Evolutionary conservation across 495 filamentous ascomycete genomes (phyloP).

Genomic region (Talaromyces proteolyticus): DNA sequence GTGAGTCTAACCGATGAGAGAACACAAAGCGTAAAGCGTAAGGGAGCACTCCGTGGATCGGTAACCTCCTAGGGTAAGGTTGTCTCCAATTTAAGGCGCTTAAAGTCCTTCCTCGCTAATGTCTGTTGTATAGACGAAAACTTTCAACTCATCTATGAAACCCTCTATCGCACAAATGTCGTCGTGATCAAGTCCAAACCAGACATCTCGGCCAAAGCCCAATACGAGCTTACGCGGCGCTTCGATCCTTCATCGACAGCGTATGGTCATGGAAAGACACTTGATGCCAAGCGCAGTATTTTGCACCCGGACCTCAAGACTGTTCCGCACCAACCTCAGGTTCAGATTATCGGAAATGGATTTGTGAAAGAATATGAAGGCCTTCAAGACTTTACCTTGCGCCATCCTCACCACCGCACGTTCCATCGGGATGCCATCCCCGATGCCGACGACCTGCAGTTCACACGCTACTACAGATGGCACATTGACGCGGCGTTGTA

Average conservation of each 20-base stretch:
- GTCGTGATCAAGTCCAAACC: slow-evolving; percentile 64
- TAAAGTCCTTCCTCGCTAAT: slow-evolving; percentile 4
- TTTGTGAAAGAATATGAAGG: slow-evolving; percentile 60
- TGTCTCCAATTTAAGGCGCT: not conserved
- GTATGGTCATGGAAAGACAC: slow-evolving; percentile 69
- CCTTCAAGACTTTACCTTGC: slow-evolving; percentile 57
- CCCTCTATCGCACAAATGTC: slow-evolving; percentile 58
- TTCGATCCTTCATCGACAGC: slow-evolving; percentile 59
- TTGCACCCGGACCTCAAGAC: slow-evolving; percentile 75
- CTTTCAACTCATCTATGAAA: slow-evolving; percentile 51
- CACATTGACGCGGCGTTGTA: slow-evolving; percentile 76
- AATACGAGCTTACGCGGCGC: slow-evolving; percentile 62
- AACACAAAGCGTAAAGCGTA: slow-evolving; percentile 8
- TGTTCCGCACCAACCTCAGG: slow-evolving; percentile 70
- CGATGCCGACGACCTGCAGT: slow-evolving; percentile 55
- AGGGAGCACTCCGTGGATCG: slow-evolving; percentile 49
- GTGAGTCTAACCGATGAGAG: slow-evolving; percentile 13
- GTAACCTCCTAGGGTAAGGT: slow-evolving; percentile 49
- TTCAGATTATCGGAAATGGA: slow-evolving; percentile 74
- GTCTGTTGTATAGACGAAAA: slow-evolving; percentile 39
- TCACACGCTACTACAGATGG: slow-evolving; percentile 72
- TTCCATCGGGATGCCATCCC: slow-evolving; percentile 63
- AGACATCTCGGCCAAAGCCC: slow-evolving; percentile 55
- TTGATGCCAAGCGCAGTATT: slow-evolving; percentile 61
- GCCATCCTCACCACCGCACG: slow-evolving; percentile 67